Conservation (phyloP, 345 rosid species). For the Melastoma malabathricum region DNA sequence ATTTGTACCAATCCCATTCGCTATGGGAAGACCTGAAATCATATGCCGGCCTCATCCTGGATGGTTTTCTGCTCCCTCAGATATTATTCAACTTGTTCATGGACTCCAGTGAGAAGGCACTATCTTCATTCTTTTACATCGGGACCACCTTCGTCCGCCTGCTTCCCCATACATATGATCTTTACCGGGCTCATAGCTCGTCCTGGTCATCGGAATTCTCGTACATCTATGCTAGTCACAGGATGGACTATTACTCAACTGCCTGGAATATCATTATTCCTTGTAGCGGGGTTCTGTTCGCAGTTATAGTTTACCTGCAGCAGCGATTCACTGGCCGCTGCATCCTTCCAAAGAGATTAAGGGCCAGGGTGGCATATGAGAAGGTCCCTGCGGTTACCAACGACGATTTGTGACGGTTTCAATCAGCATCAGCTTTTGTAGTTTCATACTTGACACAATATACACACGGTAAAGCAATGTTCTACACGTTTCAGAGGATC, state of each 20-base stretch:
- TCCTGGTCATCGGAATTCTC: slow-evolving; percentile 42
- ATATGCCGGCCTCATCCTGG: slow-evolving; percentile 68
- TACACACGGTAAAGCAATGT: too few relatives aligned
- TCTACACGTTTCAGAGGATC: too few relatives aligned
- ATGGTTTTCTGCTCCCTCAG: slow-evolving; percentile 74
- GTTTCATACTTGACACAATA: too few relatives aligned
- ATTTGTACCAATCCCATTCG: slow-evolving; percentile 25
- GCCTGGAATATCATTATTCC: slow-evolving; percentile 74
- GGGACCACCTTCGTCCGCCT: slow-evolving; percentile 54
- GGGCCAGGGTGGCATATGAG: slow-evolving; percentile 35
- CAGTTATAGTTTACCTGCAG: slow-evolving; percentile 51
- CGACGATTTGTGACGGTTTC: slow-evolving; percentile 16
- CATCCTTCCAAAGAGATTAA: slow-evolving; percentile 45
- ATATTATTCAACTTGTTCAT: slow-evolving; percentile 53
- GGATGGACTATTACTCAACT: slow-evolving; percentile 61
- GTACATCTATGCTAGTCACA: slow-evolving; percentile 67
- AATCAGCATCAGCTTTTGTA: too few relatives aligned
- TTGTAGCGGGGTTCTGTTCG: slow-evolving; percentile 39
- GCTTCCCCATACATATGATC: slow-evolving; percentile 88
- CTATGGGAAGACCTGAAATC: slow-evolving; percentile 55
- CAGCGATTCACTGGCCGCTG: slow-evolving; percentile 58
- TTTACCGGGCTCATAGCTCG: slow-evolving; percentile 53
- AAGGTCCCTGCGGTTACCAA: slow-evolving; percentile 30
- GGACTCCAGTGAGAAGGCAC: slow-evolving; percentile 28
- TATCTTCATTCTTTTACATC: slow-evolving; percentile 37